Conservation (phyloP, 2,329 filamentous ascomycete genomes). For the Lachnellula occidentalis region DNA sequence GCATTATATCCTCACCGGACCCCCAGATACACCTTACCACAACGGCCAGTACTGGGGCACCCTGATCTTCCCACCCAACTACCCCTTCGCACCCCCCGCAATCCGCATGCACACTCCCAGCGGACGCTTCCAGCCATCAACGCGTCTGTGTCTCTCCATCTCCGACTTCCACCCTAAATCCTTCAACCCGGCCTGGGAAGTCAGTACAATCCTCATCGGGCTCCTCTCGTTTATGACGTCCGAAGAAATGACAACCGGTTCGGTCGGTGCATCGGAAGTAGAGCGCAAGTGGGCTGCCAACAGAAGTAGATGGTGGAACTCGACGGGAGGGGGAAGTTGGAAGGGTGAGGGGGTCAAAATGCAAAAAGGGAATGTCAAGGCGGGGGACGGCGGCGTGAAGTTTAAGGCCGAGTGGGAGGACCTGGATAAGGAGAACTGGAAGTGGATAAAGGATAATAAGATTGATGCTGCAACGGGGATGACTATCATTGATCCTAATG, state of each 20-base stretch:
- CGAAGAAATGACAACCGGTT: constrained; percentile 97
- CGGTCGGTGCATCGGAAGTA: constrained; percentile 67
- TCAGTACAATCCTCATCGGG: constrained; percentile 91
- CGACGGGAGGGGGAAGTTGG: constrained; percentile 63
- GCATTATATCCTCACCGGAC: constrained; percentile 94
- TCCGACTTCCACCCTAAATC: constrained; percentile 97
- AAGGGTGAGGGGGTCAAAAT: constrained; percentile 32
- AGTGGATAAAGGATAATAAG: constrained; percentile 79
- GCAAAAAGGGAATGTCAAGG: constrained; percentile 74
- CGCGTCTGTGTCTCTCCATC: constrained; percentile 89
- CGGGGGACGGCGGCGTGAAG: constrained; percentile 86
- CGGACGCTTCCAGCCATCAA: constrained; percentile 89
- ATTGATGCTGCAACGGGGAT: constrained; percentile 74
- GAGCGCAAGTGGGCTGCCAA: constrained; percentile 76
- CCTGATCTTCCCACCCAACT: constrained; percentile 89
- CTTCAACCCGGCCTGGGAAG: constrained; percentile 98
- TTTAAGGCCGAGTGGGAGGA: constrained; percentile 89
- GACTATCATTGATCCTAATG: constrained; percentile 44
- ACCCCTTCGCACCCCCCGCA: constrained; percentile 92
- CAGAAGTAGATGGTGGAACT: constrained; percentile 92
- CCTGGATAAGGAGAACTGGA: constrained; percentile 81
- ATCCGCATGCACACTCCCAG: constrained; percentile 99
- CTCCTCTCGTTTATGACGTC: constrained; percentile 97
- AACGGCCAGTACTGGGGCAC: constrained; percentile 98
- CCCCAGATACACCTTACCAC: constrained; percentile 89